Evolutionary conservation across 1,284 basidiomycete genomes (phyloP).

Genomic region (Papiliotrema laurentii): DNA sequence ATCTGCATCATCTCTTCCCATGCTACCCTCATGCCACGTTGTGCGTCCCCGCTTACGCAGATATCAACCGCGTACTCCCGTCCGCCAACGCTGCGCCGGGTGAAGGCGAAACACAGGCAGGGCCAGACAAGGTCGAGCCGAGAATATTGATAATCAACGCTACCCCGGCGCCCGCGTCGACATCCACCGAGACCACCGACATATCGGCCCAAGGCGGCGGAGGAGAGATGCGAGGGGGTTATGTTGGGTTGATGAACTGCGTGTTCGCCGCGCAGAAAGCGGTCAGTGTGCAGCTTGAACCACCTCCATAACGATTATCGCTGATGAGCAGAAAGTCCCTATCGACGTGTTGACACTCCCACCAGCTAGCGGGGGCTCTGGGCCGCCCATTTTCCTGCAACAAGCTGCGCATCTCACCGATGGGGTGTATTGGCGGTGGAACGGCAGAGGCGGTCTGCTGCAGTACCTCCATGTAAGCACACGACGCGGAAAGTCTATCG

Average conservation of each 20-base stretch:
- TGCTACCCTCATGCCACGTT: neutral
- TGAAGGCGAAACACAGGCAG: conserved; percentile 33
- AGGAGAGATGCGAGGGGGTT: conserved; percentile 39
- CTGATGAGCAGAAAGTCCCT: conserved; percentile 69
- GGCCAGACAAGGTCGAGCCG: conserved; percentile 60
- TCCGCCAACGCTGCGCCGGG: conserved; percentile 10
- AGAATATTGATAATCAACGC: conserved; percentile 88
- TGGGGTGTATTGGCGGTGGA: conserved; percentile 83
- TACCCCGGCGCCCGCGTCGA: conserved; percentile 55
- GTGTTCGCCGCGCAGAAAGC: conserved; percentile 98
- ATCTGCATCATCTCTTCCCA: conserved; percentile 4
- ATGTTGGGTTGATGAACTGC: conserved; percentile 96
- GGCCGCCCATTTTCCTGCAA: conserved; percentile 75
- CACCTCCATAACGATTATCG: neutral
- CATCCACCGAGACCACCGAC: conserved; percentile 6
- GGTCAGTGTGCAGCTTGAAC: conserved; percentile 50
- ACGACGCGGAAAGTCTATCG: neutral
- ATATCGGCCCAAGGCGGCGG: conserved; percentile 51
- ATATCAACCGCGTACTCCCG: conserved; percentile 72
- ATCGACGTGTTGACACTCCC: conserved; percentile 94
- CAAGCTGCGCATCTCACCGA: conserved; percentile 94
- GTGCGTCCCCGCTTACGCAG: conserved; percentile 49
- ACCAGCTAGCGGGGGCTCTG: conserved; percentile 64
- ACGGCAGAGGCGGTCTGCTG: conserved; percentile 64
- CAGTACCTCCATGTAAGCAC: conserved; percentile 75